Conservation (phyloP, 2,329 filamentous ascomycete genomes). For the Nemania sp. region DNA sequence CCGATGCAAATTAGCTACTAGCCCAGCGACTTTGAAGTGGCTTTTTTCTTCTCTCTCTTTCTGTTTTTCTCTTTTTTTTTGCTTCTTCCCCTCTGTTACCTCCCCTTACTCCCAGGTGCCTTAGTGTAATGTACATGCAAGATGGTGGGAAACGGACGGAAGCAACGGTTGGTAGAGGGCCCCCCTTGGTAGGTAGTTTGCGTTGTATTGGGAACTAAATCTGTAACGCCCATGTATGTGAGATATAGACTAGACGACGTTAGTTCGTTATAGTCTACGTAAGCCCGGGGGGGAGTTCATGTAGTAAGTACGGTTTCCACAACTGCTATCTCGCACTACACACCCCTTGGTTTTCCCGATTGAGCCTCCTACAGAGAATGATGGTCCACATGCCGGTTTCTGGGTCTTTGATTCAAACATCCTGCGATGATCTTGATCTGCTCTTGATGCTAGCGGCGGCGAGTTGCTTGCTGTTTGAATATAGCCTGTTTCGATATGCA, state of each 20-base stretch:
- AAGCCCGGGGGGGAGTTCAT: not conserved
- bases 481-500: constrained; percentile 27
- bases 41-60: not conserved
- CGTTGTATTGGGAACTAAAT: constrained; percentile 14
- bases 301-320: constrained; percentile 14
- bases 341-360: constrained; percentile 25
- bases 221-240: constrained; percentile 13
- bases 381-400: constrained; percentile 27
- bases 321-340: constrained; percentile 10
- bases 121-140: not conserved
- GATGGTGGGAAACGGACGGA: not conserved
- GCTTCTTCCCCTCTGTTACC: not conserved
- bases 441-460: constrained; percentile 2
- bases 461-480: constrained; percentile 12
- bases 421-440: constrained; percentile 17
- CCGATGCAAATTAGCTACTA: constrained; percentile 3
- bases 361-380: constrained; percentile 31
- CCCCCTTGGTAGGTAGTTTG: constrained; percentile 10
- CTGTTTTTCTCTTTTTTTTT: constrained; percentile 3
- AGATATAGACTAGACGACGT: constrained; percentile 9
- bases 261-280: constrained; percentile 19
- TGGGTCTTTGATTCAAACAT: constrained; percentile 17
- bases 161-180: constrained; percentile 4
- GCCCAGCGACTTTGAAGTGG: not conserved
- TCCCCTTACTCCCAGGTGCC: not conserved